Conservation (phyloP, 768 basidiomycete genomes). For the Phallus indusiatus region DNA sequence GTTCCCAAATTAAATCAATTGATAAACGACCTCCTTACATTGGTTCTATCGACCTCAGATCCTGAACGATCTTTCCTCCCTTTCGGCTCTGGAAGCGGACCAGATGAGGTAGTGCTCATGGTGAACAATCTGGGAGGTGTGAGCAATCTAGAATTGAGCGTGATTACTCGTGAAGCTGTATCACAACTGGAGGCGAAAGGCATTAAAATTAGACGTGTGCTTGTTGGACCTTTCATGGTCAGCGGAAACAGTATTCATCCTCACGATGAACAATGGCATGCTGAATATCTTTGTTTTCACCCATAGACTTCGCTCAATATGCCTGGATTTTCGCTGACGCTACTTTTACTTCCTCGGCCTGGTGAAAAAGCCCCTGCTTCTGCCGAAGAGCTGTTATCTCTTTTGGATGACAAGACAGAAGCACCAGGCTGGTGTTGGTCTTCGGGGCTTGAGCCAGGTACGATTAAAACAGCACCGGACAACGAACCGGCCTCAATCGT, state of each 20-base stretch:
- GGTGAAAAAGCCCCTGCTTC: conserved; percentile 29
- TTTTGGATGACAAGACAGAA: conserved; percentile 58
- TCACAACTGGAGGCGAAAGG: conserved; percentile 45
- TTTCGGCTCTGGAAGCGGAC: conserved; percentile 46
- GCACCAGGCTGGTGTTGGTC: conserved; percentile 86
- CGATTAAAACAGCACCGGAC: conserved; percentile 14
- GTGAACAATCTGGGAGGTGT: conserved; percentile 86
- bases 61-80: conserved; percentile 69
- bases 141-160: conserved; percentile 73
- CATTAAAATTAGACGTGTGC: conserved; percentile 49
- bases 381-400: conserved; percentile 41
- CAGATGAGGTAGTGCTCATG: conserved; percentile 65
- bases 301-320: conserved; percentile 82
- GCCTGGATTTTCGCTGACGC: conserved; percentile 84
- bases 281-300: conserved; percentile 6
- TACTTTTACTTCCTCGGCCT: conserved; percentile 59
- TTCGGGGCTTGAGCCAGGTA: conserved; percentile 28
- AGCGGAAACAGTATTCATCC: too few species aligned
- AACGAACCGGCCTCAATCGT: conserved; percentile 11
- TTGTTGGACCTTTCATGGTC: conserved; percentile 85
- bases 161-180: conserved; percentile 53
- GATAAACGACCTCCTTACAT: conserved; percentile 56
- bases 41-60: conserved; percentile 65
- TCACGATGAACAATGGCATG: neutral
- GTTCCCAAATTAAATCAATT: conserved; percentile 64